phyloP scores from a whole-genome alignment of 768 basidiomycete genomes.

The Flagelloscypha sp. region DNA sequence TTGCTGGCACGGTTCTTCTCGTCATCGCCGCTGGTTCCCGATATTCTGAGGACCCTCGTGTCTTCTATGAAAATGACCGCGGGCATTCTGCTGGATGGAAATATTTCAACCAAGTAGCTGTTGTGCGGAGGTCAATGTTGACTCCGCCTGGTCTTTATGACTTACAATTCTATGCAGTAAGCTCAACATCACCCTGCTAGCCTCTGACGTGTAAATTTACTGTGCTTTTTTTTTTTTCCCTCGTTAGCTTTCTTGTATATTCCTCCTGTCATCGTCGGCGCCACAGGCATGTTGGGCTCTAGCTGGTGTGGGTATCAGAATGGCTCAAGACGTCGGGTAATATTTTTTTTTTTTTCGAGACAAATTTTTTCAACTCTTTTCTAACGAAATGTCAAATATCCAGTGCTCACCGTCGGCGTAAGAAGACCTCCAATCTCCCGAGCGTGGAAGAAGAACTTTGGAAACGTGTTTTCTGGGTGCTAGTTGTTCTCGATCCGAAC shows the following conservation, averaged over 20 bases:
- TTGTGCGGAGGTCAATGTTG: conserved; percentile 49
- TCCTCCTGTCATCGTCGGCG: conserved; percentile 47
- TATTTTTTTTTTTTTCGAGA: too few species aligned
- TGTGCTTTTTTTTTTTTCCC: neutral
- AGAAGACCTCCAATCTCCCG: conserved; percentile 21
- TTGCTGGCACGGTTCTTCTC: conserved; percentile 54
- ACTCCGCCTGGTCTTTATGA: conserved; percentile 56
- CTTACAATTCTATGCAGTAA: conserved; percentile 58
- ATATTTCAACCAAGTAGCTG: conserved; percentile 54
- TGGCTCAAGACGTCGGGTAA: conserved; percentile 57
- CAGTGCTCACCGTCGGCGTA: conserved; percentile 37
- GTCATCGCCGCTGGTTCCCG: conserved; percentile 65
- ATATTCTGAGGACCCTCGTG: conserved; percentile 31
- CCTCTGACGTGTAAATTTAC: too few species aligned
- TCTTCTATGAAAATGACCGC: conserved; percentile 24
- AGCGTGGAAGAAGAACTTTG: conserved; percentile 51
- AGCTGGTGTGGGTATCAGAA: conserved; percentile 47
- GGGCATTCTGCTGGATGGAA: conserved; percentile 50
- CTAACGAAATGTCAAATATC: conserved; percentile 32
- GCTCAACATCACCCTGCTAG: conserved; percentile 17
- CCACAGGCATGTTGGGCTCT: conserved; percentile 65
- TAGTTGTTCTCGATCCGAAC: conserved; percentile 14
- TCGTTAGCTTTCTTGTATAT: conserved; percentile 42
- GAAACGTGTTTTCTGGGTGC: conserved; percentile 46
- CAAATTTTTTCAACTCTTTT: too few species aligned